phyloP scores from a whole-genome alignment of 2,329 filamentous ascomycete genomes.

The Helminthosporium solani region DNA sequence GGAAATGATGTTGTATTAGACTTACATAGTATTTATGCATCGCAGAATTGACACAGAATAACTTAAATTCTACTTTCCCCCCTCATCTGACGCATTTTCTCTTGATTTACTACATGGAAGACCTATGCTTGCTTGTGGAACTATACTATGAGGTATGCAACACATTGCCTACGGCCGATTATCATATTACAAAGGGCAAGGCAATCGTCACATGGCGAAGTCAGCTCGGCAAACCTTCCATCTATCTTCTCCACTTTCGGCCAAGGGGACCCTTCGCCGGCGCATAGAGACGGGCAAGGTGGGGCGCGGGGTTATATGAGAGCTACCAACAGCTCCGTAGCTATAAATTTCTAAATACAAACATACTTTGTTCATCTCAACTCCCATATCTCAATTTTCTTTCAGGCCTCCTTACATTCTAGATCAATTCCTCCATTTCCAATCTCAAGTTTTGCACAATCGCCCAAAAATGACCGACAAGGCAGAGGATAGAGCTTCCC shows the following conservation, averaged over 20 bases:
- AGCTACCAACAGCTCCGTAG: not conserved
- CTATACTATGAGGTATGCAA: too few relatives aligned
- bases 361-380: not conserved
- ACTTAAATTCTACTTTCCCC: not conserved
- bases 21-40: slow-evolving; percentile 12
- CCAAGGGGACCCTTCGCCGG: not conserved
- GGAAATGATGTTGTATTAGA: slow-evolving; percentile 11
- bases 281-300: not conserved
- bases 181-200: too few relatives aligned
- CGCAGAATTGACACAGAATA: not conserved
- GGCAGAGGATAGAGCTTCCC: slow-evolving; percentile 44
- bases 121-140: too few relatives aligned
- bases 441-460: not conserved
- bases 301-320: not conserved
- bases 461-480: slow-evolving; percentile 11
- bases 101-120: too few relatives aligned
- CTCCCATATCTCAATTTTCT: not conserved
- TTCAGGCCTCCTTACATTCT: not conserved
- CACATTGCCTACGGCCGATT: too few relatives aligned
- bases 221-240: slow-evolving; percentile 3
- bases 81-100: not conserved
- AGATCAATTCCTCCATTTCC: not conserved
- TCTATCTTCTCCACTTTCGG: not conserved
- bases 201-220: too few relatives aligned
- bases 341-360: not conserved